Percentiles rank a stretch among this genome's conserved stretches.
Evolutionary conservation across 768 basidiomycete species (phyloP).

Genomic region (Russula foetens): DNA sequence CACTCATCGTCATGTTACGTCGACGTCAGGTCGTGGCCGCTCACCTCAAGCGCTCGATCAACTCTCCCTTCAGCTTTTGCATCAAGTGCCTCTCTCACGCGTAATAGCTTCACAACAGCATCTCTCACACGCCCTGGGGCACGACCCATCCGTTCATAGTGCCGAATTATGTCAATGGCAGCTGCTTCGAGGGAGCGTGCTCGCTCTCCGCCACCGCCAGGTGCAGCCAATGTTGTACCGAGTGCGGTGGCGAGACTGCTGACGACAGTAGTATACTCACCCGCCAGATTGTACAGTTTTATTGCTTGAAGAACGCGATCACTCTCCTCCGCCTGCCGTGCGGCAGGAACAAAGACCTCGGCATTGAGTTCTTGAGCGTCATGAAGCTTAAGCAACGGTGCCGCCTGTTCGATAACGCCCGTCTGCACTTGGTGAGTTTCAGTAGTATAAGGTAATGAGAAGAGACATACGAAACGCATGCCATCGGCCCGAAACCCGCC

Average conservation of each 20-base stretch:
- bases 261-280: constrained; percentile 83
- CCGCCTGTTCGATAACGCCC: constrained; percentile 81
- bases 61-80: constrained; percentile 62
- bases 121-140: constrained; percentile 66
- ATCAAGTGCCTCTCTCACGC: constrained; percentile 74
- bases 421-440: constrained; percentile 37
- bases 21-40: constrained; percentile 24
- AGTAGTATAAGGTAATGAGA: not conserved
- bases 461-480: constrained; percentile 66
- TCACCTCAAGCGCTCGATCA: constrained; percentile 77
- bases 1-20: not conserved
- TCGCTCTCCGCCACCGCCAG: constrained; percentile 50
- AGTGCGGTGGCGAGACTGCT: constrained; percentile 81
- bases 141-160: constrained; percentile 71
- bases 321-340: constrained; percentile 73
- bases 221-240: constrained; percentile 71
- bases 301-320: constrained; percentile 85
- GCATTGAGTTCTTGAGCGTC: constrained; percentile 65
- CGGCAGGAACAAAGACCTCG: constrained; percentile 77
- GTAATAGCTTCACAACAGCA: constrained; percentile 64
- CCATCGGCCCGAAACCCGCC: constrained; percentile 91
- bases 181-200: constrained; percentile 61
- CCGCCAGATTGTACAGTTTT: constrained; percentile 91
- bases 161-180: constrained; percentile 67
- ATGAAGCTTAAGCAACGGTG: constrained; percentile 64